These are phyloP conservation scores for Corynespora cassiicola DNA, from an alignment of 2,329 filamentous ascomycete species.

Conservation along the genomic window DNA sequence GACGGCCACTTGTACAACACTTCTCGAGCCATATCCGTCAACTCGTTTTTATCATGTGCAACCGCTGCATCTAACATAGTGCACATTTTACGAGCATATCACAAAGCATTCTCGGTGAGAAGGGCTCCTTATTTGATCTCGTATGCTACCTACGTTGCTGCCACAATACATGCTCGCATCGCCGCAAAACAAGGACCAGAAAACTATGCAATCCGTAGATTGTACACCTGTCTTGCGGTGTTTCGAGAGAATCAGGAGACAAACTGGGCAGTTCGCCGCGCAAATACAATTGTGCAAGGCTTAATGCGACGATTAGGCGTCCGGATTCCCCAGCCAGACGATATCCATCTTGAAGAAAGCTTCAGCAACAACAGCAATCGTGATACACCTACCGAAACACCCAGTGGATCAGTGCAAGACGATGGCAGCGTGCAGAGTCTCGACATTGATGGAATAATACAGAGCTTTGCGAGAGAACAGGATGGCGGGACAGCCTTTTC, in stretches of 20 bases:
- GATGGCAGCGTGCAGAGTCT: constrained; percentile 37
- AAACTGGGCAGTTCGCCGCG: constrained; percentile 57
- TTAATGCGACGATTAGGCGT: constrained; percentile 54
- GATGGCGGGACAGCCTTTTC: constrained; percentile 14
- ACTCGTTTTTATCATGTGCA: constrained; percentile 54
- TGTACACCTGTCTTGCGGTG: constrained; percentile 55
- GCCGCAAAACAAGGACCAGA: constrained; percentile 52
- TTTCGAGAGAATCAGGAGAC: constrained; percentile 59
- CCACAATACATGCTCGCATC: constrained; percentile 60
- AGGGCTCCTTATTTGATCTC: constrained; percentile 61
- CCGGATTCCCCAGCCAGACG: constrained; percentile 16
- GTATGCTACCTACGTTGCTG: constrained; percentile 63
- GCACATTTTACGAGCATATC: constrained; percentile 53
- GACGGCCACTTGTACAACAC: constrained; percentile 57
- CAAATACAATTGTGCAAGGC: constrained; percentile 53
- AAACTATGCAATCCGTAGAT: constrained; percentile 39
- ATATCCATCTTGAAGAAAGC: constrained; percentile 23
- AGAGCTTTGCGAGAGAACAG: constrained; percentile 49
- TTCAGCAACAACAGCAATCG: constrained; percentile 3
- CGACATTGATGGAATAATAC: constrained; percentile 52
- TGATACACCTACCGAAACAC: constrained; percentile 11
- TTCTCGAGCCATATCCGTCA: constrained; percentile 47
- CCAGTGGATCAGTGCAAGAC: constrained; percentile 14
- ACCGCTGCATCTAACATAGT: constrained; percentile 56
- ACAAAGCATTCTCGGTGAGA: constrained; percentile 53